Evolutionary conservation across 1,139 yeast species (phyloP).

Genomic region (Scheffersomyces segobiensis): DNA sequence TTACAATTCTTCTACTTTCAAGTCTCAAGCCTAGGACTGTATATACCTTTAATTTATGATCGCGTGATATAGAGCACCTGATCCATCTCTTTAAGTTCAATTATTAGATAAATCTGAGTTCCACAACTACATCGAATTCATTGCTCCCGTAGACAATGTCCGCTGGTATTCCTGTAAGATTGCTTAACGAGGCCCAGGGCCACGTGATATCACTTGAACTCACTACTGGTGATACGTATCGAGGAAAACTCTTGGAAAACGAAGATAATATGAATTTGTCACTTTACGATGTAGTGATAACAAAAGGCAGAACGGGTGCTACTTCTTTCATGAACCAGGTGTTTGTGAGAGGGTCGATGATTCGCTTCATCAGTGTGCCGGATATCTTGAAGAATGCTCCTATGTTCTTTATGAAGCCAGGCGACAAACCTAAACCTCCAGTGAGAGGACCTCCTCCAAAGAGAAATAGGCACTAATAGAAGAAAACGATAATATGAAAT

Average conservation of each 20-base stretch:
- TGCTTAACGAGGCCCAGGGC: slow-evolving; percentile 87
- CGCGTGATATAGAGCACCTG: background rate
- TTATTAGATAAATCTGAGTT: background rate
- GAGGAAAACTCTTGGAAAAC: slow-evolving; percentile 82
- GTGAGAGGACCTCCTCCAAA: slow-evolving; percentile 56
- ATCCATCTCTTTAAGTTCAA: background rate
- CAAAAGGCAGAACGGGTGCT: slow-evolving; percentile 64
- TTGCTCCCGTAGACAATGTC: slow-evolving; percentile 30
- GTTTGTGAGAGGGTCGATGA: slow-evolving; percentile 88
- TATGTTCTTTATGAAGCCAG: slow-evolving; percentile 66
- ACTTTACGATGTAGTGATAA: slow-evolving; percentile 76
- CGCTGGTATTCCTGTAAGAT: slow-evolving; percentile 81
- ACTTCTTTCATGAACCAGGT: slow-evolving; percentile 82
- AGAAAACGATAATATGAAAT: background rate
- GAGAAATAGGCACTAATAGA: slow-evolving; percentile 9
- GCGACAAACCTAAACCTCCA: slow-evolving; percentile 69
- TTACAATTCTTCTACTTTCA: no score
- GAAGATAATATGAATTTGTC: slow-evolving; percentile 96
- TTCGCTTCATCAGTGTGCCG: slow-evolving; percentile 82
- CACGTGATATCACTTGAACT: slow-evolving; percentile 84
- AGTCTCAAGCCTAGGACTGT: no score
- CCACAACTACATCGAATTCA: slow-evolving; percentile 5
- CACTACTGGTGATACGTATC: slow-evolving; percentile 80
- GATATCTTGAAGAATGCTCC: slow-evolving; percentile 89
- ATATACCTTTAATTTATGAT: no score